A percentile compares a stretch with the other conserved stretches of the same genome.
Conservation (phyloP, 2,329 filamentous ascomycete genomes). For the Cadophora gregata region DNA sequence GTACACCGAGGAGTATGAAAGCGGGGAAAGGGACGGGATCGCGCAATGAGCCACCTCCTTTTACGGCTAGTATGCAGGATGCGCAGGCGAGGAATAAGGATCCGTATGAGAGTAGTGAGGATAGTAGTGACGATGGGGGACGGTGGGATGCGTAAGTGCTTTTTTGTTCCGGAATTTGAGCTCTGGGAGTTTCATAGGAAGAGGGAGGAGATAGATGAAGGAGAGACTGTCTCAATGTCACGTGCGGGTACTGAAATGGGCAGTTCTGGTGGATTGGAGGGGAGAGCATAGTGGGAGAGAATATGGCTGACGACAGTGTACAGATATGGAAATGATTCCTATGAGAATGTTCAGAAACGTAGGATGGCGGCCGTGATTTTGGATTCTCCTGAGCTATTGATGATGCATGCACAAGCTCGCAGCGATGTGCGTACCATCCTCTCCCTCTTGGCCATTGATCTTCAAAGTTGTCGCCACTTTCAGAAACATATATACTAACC, state of each 20-base stretch:
- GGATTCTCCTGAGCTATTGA: constrained; percentile 62
- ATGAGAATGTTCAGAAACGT: constrained; percentile 41
- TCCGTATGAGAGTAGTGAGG: constrained; percentile 49
- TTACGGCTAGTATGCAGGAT: constrained; percentile 61
- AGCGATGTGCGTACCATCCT: constrained; percentile 54
- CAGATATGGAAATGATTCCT: constrained; percentile 38
- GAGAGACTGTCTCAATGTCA: background rate
- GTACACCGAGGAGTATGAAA: background rate
- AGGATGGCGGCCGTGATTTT: constrained; percentile 60
- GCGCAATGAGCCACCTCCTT: constrained; percentile 31
- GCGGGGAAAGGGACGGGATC: background rate
- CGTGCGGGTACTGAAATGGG: too few species aligned
- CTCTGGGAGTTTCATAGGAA: too few species aligned
- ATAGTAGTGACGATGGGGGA: constrained; percentile 17
- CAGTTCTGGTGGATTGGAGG: too few species aligned
- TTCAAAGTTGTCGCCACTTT: background rate
- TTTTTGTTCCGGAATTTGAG: background rate
- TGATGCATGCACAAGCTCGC: constrained; percentile 62
- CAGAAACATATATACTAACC: background rate
- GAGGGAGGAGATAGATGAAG: background rate
- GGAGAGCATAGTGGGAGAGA: too few species aligned
- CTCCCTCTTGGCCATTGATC: constrained; percentile 11
- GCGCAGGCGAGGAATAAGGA: constrained; percentile 65
- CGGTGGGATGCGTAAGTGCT: constrained; percentile 17
- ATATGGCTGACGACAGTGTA: background rate